Percentiles rank a stretch among this genome's conserved stretches.
Conservation (phyloP, 2,329 filamentous ascomycete genomes). For the Ampelomyces quisqualis region DNA sequence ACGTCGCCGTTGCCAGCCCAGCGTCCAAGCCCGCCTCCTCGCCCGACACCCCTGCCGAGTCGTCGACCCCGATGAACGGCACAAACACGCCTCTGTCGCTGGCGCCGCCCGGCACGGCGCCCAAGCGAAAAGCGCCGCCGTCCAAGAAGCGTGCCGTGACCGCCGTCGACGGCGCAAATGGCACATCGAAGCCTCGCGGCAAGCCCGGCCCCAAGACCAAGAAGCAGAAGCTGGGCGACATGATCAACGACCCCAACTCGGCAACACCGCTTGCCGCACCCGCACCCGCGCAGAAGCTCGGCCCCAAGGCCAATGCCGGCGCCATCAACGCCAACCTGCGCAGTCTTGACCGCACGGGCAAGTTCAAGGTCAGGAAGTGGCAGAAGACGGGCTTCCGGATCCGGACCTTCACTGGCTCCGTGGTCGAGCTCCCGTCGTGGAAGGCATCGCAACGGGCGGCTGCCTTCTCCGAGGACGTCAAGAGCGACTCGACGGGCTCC, state of each 20-base stretch:
- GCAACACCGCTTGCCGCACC: conserved; percentile 46
- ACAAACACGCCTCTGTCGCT: conserved; percentile 43
- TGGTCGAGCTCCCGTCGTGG: conserved; percentile 83
- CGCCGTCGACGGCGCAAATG: conserved; percentile 54
- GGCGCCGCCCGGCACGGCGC: conserved; percentile 52
- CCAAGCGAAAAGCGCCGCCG: conserved; percentile 75
- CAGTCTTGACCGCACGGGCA: conserved; percentile 86
- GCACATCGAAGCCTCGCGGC: conserved; percentile 67
- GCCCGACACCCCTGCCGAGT: conserved; percentile 47
- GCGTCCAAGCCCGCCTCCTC: conserved; percentile 44
- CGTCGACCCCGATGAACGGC: conserved; percentile 37
- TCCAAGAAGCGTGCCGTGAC: conserved; percentile 60
- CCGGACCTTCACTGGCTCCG: conserved; percentile 88
- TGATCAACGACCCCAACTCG: conserved; percentile 46
- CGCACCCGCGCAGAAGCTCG: conserved; percentile 73
- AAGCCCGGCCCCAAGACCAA: conserved; percentile 98
- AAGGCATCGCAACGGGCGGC: conserved; percentile 65
- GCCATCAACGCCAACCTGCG: conserved; percentile 96
- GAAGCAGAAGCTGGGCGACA: conserved; percentile 69
- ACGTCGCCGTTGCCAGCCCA: conserved; percentile 24
- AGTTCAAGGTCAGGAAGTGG: conserved; percentile 86
- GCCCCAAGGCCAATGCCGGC: conserved; percentile 93
- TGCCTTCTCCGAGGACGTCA: conserved; percentile 61
- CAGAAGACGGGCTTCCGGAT: conserved; percentile 76
- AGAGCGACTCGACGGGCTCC: conserved; percentile 56